Conservation (phyloP, 805 yeast genomes). For the Pichia phayaonensis region DNA sequence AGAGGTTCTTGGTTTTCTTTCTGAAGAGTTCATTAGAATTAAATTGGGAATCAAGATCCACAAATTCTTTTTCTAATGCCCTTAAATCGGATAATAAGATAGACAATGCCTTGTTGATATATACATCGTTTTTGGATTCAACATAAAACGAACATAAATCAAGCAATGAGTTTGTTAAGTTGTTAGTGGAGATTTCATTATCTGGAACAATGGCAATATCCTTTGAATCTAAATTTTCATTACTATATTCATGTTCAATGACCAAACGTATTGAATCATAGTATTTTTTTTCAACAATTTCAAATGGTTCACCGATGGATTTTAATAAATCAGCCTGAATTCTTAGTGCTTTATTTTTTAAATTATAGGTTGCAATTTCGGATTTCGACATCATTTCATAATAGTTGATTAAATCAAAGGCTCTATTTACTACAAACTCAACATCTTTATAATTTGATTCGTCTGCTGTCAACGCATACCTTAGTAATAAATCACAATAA, state of each 20-base stretch:
- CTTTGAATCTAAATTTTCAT: conserved; percentile 5
- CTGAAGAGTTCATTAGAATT: conserved; percentile 14
- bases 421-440: conserved; percentile 21
- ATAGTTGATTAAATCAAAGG: conserved; percentile 26
- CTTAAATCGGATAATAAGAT: conserved; percentile 30
- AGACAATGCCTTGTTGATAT: conserved; percentile 25
- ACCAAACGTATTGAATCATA: conserved; percentile 24
- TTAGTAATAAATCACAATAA: conserved; percentile 31
- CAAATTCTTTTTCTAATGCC: conserved; percentile 24
- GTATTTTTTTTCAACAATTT: conserved; percentile 24
- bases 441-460: conserved; percentile 19
- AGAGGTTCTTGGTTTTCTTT: conserved; percentile 8
- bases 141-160: conserved; percentile 26
- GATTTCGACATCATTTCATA: conserved; percentile 19
- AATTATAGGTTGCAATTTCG: conserved; percentile 20
- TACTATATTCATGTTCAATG: conserved; percentile 19
- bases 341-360: conserved; percentile 30
- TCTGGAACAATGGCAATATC: conserved; percentile 20
- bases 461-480: conserved; percentile 32
- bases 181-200: conserved; percentile 15
- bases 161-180: conserved; percentile 22
- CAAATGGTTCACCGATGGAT: conserved; percentile 14
- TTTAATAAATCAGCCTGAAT: conserved; percentile 29
- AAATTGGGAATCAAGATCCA: conserved; percentile 11
- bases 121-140: conserved; percentile 15